Base-by-base conservation (phyloP, 768 basidiomycete species). In the Multifurca ochricompacta region DNA sequence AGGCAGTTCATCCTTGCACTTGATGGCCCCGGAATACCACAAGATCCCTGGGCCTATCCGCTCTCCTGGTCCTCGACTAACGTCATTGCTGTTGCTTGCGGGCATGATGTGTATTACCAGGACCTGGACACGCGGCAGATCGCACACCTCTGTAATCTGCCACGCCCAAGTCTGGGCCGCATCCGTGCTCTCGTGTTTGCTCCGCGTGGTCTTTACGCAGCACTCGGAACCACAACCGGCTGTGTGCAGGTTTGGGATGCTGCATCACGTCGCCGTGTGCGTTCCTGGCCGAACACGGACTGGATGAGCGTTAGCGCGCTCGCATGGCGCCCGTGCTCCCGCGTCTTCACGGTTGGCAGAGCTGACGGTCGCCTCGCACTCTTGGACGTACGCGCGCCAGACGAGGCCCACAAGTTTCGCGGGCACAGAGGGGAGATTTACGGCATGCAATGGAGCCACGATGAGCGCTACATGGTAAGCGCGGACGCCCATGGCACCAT, bases 21-120 rank as follows among this genome's bases (percentile, higher is more conserved):
- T n/a, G 83, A 85, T 60, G 80, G 79, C 13, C 83, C 83, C 0
- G 82, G 81, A 3, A 76, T 85, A 23, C 73, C 77, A 7, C 66
- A 68, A 6, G 75, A 82, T 56, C 69, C 73, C 8, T 77, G 78
- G 48, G 77, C 81, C 3, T 78, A 73, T 59, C 78, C 83, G 3
- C 77, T 85, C 53, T 70, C 76, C 34, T 85, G 83, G 83, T 84
- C 83, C 2, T 66, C 54, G 27, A 69, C 69, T 3, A 83, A 85
- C 57, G 67, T 71, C 48, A 84, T 85, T 44, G 80, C 81, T 1
- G 81, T 85, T 18, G 78, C 80, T 13, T 85, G 82, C 64, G 74
- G 70, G 18, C 69, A 70, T 48, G 75, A 82, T 11, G 74, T 84
- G 11, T 84, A 78, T 65, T 81, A 79, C 58, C 83, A 84, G 63